These are phyloP conservation scores for Brassica hybrid DNA, from an alignment of 441 rosid species.

Conservation along the genomic window DNA sequence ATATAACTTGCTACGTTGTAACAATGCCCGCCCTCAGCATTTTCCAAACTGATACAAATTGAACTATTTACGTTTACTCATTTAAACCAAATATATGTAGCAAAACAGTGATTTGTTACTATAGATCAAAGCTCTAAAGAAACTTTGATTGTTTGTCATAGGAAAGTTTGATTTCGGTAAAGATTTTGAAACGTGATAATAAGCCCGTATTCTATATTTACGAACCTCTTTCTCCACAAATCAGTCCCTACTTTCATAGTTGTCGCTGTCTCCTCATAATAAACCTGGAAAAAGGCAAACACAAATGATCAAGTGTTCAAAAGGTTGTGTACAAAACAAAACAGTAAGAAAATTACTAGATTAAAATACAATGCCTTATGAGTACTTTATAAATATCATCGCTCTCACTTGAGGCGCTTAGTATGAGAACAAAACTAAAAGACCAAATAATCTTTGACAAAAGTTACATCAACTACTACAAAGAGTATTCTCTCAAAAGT, in stretches of 20 bases:
- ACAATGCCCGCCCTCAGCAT: constrained; percentile 26
- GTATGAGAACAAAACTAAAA: constrained; percentile 36
- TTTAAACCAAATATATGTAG: constrained; percentile 19
- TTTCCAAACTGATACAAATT: constrained; percentile 12
- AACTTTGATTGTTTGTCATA: constrained; percentile 27
- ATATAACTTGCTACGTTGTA: constrained; percentile 26
- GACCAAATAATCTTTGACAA: constrained; percentile 39
- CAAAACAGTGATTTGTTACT: constrained; percentile 25
- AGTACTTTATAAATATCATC: constrained; percentile 21
- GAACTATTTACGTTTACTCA: constrained; percentile 30
- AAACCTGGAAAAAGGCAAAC: constrained; percentile 26
- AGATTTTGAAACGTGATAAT: constrained; percentile 26
- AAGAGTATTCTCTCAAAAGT: constrained; percentile 34
- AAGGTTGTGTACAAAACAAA: constrained; percentile 5
- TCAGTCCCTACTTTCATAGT: constrained; percentile 19
- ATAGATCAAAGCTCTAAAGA: constrained; percentile 32
- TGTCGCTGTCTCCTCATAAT: constrained; percentile 9
- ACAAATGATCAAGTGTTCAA: constrained; percentile 27
- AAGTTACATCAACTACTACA: constrained; percentile 41
- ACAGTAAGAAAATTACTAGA: constrained; percentile 24
- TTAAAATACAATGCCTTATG: constrained; percentile 26
- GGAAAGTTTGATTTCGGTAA: constrained; percentile 25
- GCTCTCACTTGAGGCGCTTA: constrained; percentile 28
- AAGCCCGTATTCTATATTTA: constrained; percentile 18
- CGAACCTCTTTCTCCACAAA: constrained; percentile 15